Base-by-base conservation (phyloP, 2,329 filamentous ascomycete species). In the Neopestalotiopsis sp. region DNA sequence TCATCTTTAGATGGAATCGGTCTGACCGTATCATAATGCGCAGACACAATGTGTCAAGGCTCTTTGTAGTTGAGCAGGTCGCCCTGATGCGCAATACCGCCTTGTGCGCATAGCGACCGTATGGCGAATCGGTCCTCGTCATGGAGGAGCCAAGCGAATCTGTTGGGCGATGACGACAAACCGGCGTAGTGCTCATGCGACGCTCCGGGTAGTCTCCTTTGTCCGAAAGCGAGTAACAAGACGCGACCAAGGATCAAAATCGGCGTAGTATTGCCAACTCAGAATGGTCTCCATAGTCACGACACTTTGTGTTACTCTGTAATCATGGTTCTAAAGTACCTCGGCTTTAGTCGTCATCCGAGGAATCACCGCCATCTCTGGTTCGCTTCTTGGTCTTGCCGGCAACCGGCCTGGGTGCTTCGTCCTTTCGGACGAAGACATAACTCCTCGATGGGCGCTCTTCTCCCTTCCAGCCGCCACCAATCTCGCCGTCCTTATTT, bases 401-500 rank as follows among this genome's bases (percentile, higher is more conserved):
- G 30, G 59, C 30, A 10, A 60, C 61, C 2, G 71, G 71, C 40
- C 72, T 74, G 1, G 72, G 68, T 2, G 81, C 81, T 59, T 89
- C 88, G 2, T 84, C 88, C 77, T 88, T 90, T 71, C 85, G 83
- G 69, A 89, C 84, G 75, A 92, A 91, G 4, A 91, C 83, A 74
- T 86, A 91, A 75, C 87, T 91, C 75, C 89, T 82, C 30, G 88
- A 83, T 0, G 80, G 75, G 77, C 86, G 80, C 56, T 87, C 83
- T 73, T 87, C 86, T 6, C 85, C 86, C 74, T 81, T 86, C 86
- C 85, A 88, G 3, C 80, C 81, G 17, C 80, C 79, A 69, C 84
- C 82, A 2, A 77, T 76, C 68, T 85, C 82, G 52, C 84, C 82
- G 20, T 80, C 79, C 65, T 81, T 83, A 61, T 81, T 86, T 74